Conservation (phyloP, 192 early-diverging fungal species). For the Linderina pennispora region DNA sequence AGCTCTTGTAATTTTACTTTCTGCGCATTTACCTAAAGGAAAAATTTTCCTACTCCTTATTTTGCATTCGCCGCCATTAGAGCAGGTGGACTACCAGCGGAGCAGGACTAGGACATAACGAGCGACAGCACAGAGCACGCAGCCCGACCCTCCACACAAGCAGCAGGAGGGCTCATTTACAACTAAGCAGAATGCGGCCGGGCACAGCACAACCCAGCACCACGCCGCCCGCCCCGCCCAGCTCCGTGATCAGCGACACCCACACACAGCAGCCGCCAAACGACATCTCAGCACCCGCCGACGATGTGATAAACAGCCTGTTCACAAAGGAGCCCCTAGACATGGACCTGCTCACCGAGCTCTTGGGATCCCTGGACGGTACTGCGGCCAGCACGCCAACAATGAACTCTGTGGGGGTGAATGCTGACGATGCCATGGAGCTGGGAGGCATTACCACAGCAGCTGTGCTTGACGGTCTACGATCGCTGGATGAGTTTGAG, state of each 20-base stretch:
- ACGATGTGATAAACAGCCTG: not conserved
- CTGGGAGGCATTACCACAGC: conserved; percentile 19
- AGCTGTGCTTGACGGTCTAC: conserved; percentile 22
- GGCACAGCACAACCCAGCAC: not conserved
- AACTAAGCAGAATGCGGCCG: not conserved
- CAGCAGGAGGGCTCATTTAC: no score
- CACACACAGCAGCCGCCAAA: not conserved
- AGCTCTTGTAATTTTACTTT: not conserved
- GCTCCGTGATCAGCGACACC: conserved; percentile 5
- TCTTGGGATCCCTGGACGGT: conserved; percentile 10
- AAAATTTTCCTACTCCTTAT: not conserved
- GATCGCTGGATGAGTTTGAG: conserved; percentile 39
- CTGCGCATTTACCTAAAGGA: not conserved
- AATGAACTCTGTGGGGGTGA: not conserved
- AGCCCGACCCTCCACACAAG: no score
- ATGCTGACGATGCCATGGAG: not conserved
- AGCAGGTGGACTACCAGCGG: no score
- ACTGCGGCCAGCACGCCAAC: not conserved
- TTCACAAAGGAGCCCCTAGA: conserved; percentile 3
- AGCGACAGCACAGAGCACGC: not conserved
- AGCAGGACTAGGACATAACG: no score
- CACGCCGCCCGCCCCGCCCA: conserved; percentile 4
- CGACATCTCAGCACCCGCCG: not conserved
- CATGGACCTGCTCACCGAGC: conserved; percentile 8
- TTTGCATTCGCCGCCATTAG: no score